A percentile compares a stretch with the other conserved stretches of the same genome.
phyloP scores from a whole-genome alignment of 139 green algal genomes.

The Volvox reticuliferus region DNA sequence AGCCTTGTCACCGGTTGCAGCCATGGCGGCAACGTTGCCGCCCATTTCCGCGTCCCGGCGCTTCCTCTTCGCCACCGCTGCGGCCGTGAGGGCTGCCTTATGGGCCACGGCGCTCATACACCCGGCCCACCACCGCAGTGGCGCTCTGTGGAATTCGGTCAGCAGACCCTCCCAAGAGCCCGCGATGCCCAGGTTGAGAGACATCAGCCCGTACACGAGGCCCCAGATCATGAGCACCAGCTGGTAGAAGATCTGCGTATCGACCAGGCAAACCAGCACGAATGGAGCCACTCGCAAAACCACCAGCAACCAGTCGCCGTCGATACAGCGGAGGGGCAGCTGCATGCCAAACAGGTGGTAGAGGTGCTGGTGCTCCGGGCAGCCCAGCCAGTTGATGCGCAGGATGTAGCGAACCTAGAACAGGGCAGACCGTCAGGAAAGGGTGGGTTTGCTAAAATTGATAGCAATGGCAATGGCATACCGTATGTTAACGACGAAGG shows the following conservation, averaged over 20 bases:
- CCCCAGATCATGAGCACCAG: conserved; percentile 42
- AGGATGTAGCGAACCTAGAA: conserved; percentile 38
- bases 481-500: no score
- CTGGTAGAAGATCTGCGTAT: conserved; percentile 67
- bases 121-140: conserved; percentile 16
- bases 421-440: background rate
- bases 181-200: conserved; percentile 38
- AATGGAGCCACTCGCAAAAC: conserved; percentile 50
- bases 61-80: background rate
- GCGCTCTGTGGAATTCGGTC: conserved; percentile 36
- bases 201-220: conserved; percentile 23
- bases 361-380: background rate
- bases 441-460: no score
- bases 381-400: conserved; percentile 34
- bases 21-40: no score
- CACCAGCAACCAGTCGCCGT: conserved; percentile 58
- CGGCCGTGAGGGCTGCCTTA: background rate
- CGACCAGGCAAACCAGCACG: conserved; percentile 61
- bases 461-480: no score
- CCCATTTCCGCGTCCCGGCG: background rate
- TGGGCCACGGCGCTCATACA: conserved; percentile 27
- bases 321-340: conserved; percentile 49
- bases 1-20: background rate
- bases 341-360: background rate
- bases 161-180: conserved; percentile 19